phyloP scores from a whole-genome alignment of 1,284 basidiomycete species.

The Tilletia caries region DNA sequence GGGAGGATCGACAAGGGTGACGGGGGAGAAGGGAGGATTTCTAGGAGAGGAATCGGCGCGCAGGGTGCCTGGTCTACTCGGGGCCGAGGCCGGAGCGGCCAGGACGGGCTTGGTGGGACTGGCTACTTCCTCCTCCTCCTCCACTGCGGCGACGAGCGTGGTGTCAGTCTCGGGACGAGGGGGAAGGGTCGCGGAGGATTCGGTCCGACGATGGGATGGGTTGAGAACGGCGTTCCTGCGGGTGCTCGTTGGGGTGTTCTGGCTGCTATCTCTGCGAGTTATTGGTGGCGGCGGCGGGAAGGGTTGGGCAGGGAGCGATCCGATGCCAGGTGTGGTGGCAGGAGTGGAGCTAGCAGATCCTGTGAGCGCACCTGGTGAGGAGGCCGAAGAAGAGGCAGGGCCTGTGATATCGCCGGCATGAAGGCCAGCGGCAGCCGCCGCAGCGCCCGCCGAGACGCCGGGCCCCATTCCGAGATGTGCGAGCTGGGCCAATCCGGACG shows the following conservation, averaged over 20 bases:
- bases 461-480: conserved; percentile 7
- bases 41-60: not conserved
- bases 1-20: not conserved
- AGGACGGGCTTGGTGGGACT: no score
- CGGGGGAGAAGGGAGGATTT: not conserved
- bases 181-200: not conserved
- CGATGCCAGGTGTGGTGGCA: no score
- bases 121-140: not conserved
- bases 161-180: not conserved
- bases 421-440: not conserved
- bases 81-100: no score
- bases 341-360: not conserved
- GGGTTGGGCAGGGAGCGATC: no score
- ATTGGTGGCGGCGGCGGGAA: not conserved
- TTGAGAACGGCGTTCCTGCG: not conserved
- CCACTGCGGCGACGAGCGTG: not conserved
- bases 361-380: not conserved
- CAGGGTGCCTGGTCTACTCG: no score
- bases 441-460: not conserved
- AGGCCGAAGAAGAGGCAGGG: not conserved
- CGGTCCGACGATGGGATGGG: not conserved
- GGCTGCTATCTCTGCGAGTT: not conserved
- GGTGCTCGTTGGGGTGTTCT: not conserved
- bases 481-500: conserved; percentile 1
- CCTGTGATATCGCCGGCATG: not conserved